phyloP scores from a whole-genome alignment of 148 eudicot genomes.

The Gaultheria prostrata region DNA sequence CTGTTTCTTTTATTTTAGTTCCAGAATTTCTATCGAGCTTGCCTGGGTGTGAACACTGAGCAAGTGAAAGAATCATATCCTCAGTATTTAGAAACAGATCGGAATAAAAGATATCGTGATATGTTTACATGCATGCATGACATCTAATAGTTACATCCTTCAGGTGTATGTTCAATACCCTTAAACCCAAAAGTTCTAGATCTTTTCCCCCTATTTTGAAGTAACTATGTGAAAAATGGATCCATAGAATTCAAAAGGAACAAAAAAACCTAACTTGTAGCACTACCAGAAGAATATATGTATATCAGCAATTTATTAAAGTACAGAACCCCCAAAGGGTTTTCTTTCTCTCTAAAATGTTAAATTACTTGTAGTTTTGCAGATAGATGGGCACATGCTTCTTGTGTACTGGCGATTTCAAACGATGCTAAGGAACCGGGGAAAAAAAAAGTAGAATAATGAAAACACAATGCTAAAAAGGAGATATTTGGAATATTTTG shows the following conservation, averaged over 20 bases:
- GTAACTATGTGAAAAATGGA: not conserved
- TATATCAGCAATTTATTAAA: not conserved
- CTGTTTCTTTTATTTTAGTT: not conserved
- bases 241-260: not conserved
- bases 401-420: not conserved
- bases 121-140: not conserved
- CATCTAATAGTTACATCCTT: not conserved
- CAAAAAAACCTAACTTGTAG: not conserved
- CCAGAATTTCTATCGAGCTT: not conserved
- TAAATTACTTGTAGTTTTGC: not conserved
- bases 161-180: not conserved
- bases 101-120: not conserved
- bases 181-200: not conserved
- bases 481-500: slow-evolving; percentile 4
- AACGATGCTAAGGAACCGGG: not conserved
- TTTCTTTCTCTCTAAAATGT: not conserved
- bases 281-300: not conserved
- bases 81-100: not conserved
- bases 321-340: not conserved
- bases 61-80: slow-evolving; percentile 6
- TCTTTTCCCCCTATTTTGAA: not conserved
- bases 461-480: not conserved
- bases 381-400: not conserved
- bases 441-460: not conserved
- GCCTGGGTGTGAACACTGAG: not conserved